Evolutionary conservation across 169 alveolate species (phyloP), one percentile per base, ranked within the genome.

Genomic region (Theileria orientalis): DNA sequence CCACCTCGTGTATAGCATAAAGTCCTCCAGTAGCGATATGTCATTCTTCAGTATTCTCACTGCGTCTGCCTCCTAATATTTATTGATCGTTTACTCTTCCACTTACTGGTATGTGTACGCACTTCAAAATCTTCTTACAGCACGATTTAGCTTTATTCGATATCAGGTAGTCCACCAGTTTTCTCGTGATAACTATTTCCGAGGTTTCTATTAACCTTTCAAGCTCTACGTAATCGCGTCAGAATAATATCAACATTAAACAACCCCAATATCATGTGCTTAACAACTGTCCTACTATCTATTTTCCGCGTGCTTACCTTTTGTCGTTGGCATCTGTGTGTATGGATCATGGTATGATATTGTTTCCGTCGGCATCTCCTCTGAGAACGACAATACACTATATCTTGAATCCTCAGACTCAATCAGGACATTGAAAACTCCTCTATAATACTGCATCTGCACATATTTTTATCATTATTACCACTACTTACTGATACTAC

Each of bases 1-100:
- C 47, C 86, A 72, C 68, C 46, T 77, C 47, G 86, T 77, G 76
- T 77, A 68, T 61, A 40, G 66, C 37, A 77, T 59, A 8, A 77
- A 63, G 41, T 47, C 83, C 40, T 52, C 69, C 41, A 77, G 75
- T 9, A 77, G 75, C 27, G 42, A n/a, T 33, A 57, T 69, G 59
- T 77, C 83, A 37, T 23, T 57, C 6, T 37, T 60, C 11, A 77
- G 16, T 8, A 77, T 14, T 23, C 67, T 40, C 25, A 77, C 68
- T 0, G 82, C 79, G 19, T 64, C 74, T 41, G 9, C 30, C 47
- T 77, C 86, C 86, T 77, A 46, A 0, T 16, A n/a, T 16, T 32
- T 32, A 32, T 16, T 56, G 54, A 56, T 19, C 16, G n/a, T 13
- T 56, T 13, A 3, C 2, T 29, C 3, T 1, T 66, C 25, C 30